phyloP scores from a whole-genome alignment of 768 basidiomycete genomes.

The Panaeolus papilionaceus region DNA sequence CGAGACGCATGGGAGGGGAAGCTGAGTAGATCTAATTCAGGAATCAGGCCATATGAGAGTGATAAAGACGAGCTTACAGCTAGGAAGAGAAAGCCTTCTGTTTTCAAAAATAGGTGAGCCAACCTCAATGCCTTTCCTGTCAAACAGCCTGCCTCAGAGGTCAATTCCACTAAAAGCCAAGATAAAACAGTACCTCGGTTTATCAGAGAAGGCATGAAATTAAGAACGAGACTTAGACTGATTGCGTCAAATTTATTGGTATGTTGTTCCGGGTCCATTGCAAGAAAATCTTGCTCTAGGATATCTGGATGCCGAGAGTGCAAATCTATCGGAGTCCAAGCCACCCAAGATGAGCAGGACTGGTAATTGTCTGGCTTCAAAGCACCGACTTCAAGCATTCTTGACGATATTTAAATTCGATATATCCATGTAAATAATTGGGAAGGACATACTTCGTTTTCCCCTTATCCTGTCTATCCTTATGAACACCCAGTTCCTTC shows the following conservation, averaged over 20 bases:
- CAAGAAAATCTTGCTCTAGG: constrained; percentile 84
- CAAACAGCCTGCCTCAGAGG: not conserved
- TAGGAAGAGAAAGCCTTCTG: constrained; percentile 70
- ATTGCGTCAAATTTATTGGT: constrained; percentile 74
- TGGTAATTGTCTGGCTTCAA: constrained; percentile 84
- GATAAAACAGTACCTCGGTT: constrained; percentile 66
- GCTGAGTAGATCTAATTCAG: constrained; percentile 44
- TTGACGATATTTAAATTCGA: constrained; percentile 34
- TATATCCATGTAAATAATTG: constrained; percentile 3
- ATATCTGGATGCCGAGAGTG: constrained; percentile 85
- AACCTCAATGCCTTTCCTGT: constrained; percentile 75
- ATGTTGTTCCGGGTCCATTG: constrained; percentile 58
- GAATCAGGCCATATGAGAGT: constrained; percentile 7
- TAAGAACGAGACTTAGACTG: constrained; percentile 88
- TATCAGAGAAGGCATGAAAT: constrained; percentile 79
- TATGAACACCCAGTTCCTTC: constrained; percentile 52
- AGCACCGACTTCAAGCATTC: constrained; percentile 90
- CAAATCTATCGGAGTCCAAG: constrained; percentile 79
- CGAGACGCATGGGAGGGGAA: constrained; percentile 82
- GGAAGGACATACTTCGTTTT: constrained; percentile 44
- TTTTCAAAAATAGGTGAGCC: constrained; percentile 60
- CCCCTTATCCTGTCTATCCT: constrained; percentile 28
- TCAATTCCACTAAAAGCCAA: not conserved
- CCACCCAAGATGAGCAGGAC: constrained; percentile 72
- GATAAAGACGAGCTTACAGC: constrained; percentile 52